Percentiles rank a stretch among this genome's conserved stretches.
Conservation (phyloP, 164 flowering plant genomes). For the Vitis rupestris region DNA sequence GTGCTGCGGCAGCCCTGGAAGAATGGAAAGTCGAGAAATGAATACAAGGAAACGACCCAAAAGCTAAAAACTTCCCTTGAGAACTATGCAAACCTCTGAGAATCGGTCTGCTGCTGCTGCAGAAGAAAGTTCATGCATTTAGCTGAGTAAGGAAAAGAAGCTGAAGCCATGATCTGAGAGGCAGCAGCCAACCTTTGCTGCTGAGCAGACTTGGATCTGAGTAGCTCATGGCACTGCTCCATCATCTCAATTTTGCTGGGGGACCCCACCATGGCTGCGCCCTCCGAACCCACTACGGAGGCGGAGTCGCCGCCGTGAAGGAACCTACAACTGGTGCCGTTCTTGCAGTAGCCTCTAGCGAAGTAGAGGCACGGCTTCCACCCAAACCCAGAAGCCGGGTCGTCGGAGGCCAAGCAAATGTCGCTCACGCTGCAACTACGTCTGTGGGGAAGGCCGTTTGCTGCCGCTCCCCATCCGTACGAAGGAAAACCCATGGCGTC, state of each 20-base stretch:
- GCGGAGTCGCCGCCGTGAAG: conserved; percentile 54
- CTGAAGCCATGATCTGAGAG: conserved; percentile 50
- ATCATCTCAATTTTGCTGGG: conserved; percentile 50
- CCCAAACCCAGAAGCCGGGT: conserved; percentile 50
- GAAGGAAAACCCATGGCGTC: conserved; percentile 34
- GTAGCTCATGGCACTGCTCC: conserved; percentile 64
- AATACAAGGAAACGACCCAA: neutral
- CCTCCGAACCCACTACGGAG: conserved; percentile 10
- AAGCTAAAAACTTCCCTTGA: neutral
- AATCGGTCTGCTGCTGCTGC: conserved; percentile 41
- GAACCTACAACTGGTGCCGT: conserved; percentile 74
- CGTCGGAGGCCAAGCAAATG: conserved; percentile 46
- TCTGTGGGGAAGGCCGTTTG: conserved; percentile 30
- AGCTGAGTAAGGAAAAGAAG: conserved; percentile 45
- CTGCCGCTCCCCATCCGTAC: conserved; percentile 9
- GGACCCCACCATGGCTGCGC: conserved; percentile 35
- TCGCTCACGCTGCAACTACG: conserved; percentile 76
- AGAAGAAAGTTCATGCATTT: conserved; percentile 45
- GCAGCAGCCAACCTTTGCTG: conserved; percentile 44
- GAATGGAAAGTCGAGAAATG: neutral
- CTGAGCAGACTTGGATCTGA: conserved; percentile 63
- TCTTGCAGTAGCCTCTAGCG: conserved; percentile 85
- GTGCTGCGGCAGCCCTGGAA: conserved; percentile 32
- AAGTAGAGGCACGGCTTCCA: conserved; percentile 83
- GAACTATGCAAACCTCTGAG: conserved; percentile 32